Evolutionary conservation across 305 asterid species (phyloP).

Genomic region (Fraxinus sp.): DNA sequence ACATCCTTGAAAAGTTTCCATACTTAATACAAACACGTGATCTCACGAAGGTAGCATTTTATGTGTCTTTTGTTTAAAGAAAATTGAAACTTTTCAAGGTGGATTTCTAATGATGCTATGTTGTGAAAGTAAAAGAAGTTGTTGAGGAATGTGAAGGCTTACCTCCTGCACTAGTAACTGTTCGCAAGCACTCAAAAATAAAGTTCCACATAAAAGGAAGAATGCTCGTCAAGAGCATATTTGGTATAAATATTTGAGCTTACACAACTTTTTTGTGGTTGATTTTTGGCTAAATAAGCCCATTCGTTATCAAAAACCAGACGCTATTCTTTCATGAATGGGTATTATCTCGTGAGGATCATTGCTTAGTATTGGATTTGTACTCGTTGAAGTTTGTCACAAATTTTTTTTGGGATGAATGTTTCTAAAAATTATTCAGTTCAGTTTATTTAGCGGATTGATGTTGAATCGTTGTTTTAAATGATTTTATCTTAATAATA

Average conservation of each 20-base stretch:
- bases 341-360: background rate
- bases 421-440: background rate
- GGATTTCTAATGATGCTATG: background rate
- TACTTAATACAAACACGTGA: background rate
- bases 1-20: slow-evolving; percentile 23
- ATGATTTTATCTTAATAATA: no score
- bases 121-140: background rate
- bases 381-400: background rate
- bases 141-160: background rate
- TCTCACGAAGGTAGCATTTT: background rate
- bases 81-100: background rate
- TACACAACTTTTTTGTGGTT: background rate
- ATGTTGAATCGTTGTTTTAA: no score
- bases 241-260: background rate
- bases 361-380: background rate
- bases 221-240: background rate
- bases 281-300: background rate
- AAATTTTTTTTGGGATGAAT: background rate
- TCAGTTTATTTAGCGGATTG: no score
- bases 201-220: background rate
- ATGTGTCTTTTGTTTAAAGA: no score
- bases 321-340: background rate
- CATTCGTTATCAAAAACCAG: background rate
- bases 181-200: background rate
- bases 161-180: background rate